Conservation (phyloP, 371 early-diverging fungal genomes). For the Zychaea mexicana region DNA sequence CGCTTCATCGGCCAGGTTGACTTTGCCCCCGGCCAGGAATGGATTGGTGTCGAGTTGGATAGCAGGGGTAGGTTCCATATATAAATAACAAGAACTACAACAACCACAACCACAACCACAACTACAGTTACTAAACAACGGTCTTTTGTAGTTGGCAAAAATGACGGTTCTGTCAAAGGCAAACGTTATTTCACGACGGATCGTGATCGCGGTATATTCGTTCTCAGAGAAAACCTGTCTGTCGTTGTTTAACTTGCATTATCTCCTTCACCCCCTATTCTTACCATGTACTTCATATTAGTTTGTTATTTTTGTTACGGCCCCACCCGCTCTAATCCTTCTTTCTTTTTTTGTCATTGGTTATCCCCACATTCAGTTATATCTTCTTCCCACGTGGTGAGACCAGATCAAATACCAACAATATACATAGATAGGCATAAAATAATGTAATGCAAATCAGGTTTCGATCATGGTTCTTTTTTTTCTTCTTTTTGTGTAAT, state of each 20-base stretch:
- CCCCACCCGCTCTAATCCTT: no score
- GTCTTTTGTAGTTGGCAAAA: constrained; percentile 37
- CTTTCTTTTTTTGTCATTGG: neutral
- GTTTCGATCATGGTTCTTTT: neutral
- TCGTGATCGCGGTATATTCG: constrained; percentile 40
- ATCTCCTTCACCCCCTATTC: neutral
- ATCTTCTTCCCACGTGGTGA: constrained; percentile 5
- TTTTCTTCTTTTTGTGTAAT: no score
- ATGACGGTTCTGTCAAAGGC: constrained; percentile 39
- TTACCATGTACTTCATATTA: no score
- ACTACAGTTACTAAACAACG: neutral
- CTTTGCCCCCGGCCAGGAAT: constrained; percentile 31
- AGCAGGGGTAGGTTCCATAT: constrained; percentile 39
- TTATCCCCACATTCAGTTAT: no score
- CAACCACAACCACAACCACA: no score
- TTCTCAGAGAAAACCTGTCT: constrained; percentile 29
- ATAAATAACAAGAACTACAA: no score
- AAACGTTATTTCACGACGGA: constrained; percentile 42
- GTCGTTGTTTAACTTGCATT: constrained; percentile 6
- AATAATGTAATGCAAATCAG: no score
- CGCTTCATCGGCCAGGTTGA: constrained; percentile 41
- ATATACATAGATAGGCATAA: neutral
- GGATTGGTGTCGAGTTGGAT: constrained; percentile 47
- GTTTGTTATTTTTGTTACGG: neutral
- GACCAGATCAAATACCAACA: no score